A percentile compares a stretch with the other conserved stretches of the same genome.
phyloP scores from a whole-genome alignment of 371 early-diverging fungal genomes.

The Lichtheimia ornata region DNA sequence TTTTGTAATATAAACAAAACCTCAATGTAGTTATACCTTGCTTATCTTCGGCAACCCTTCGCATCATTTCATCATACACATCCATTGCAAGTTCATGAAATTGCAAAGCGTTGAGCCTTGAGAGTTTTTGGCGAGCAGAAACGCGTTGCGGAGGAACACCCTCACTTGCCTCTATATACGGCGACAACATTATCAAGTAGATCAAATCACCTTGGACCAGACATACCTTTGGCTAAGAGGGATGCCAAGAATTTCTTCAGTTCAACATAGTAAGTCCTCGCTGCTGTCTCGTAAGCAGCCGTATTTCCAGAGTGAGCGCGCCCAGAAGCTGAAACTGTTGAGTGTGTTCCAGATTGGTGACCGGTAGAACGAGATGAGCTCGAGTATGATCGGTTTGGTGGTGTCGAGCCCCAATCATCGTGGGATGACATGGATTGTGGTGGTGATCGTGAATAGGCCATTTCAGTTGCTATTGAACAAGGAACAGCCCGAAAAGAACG shows the following conservation, averaged over 20 bases:
- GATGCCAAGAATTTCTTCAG: slow-evolving; percentile 33
- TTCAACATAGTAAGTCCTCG: slow-evolving; percentile 42
- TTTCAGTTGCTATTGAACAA: slow-evolving; percentile 2
- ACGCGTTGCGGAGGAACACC: slow-evolving; percentile 58
- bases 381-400: slow-evolving; percentile 17
- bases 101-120: slow-evolving; percentile 77
- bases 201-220: background rate
- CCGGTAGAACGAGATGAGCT: slow-evolving; percentile 32
- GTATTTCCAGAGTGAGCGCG: slow-evolving; percentile 19
- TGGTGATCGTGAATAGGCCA: slow-evolving; percentile 38
- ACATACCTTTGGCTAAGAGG: slow-evolving; percentile 42
- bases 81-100: slow-evolving; percentile 94
- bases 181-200: background rate
- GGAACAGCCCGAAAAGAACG: no score
- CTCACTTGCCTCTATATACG: slow-evolving; percentile 37
- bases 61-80: slow-evolving; percentile 91
- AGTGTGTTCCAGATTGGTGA: slow-evolving; percentile 37
- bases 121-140: slow-evolving; percentile 85
- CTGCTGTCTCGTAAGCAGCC: slow-evolving; percentile 35
- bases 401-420: slow-evolving; percentile 33
- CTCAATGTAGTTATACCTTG: slow-evolving; percentile 50
- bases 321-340: slow-evolving; percentile 36
- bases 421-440: slow-evolving; percentile 29
- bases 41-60: slow-evolving; percentile 63
- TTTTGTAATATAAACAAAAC: background rate